A percentile compares a stretch with the other conserved stretches of the same genome.
These are phyloP conservation scores for Mycosphaerella sp. DNA, from an alignment of 2,329 filamentous ascomycete genomes.

Conservation along the genomic window DNA sequence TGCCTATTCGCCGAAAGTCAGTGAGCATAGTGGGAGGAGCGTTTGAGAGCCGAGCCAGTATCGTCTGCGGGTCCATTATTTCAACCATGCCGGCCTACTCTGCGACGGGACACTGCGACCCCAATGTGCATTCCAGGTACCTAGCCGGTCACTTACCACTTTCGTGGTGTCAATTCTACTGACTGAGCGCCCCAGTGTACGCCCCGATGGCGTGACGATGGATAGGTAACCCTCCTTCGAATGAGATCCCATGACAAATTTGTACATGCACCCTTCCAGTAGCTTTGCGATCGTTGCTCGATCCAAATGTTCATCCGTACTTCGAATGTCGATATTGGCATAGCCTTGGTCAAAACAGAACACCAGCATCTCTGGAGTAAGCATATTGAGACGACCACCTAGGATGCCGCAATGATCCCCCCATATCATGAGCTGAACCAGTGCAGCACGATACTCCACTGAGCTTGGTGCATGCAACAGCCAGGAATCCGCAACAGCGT, in stretches of 20 bases:
- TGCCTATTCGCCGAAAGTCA: background rate
- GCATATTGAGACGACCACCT: background rate
- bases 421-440: conserved; percentile 2
- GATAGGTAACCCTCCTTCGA: background rate
- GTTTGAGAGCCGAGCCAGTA: no score
- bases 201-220: conserved; percentile 4
- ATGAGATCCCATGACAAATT: background rate
- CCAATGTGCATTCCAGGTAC: no score
- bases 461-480: background rate
- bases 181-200: background rate
- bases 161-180: background rate
- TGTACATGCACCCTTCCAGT: conserved; percentile 7
- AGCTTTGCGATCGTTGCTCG: background rate
- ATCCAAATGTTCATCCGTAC: background rate
- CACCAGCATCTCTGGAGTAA: conserved; percentile 2
- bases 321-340: background rate
- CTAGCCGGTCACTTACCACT: no score
- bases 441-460: conserved; percentile 1
- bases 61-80: no score
- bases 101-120: no score
- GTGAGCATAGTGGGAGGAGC: no score
- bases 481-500: background rate
- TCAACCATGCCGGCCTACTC: no score
- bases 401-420: conserved; percentile 5
- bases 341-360: background rate